Percentiles rank a stretch among this genome's conserved stretches.
Evolutionary conservation across 108 stramenopile genomes (phyloP).

Genomic region (Cyclotella distinguenda): DNA sequence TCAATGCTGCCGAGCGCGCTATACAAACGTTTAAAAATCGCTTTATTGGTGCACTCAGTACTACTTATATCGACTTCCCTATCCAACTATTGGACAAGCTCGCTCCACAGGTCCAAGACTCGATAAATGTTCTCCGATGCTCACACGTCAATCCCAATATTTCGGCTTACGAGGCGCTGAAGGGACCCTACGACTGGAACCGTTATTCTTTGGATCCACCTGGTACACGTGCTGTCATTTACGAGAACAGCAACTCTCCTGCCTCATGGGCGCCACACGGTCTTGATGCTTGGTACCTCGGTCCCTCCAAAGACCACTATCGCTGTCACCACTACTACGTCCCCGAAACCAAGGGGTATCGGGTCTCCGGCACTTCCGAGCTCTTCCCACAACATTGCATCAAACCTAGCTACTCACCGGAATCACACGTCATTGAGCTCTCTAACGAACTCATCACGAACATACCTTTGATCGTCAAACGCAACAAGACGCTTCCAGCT

Average conservation of each 20-base stretch:
- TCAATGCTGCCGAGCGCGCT: constrained; percentile 33
- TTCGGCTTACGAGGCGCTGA: constrained; percentile 17
- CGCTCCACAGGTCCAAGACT: constrained; percentile 26
- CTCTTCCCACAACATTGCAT: constrained; percentile 28
- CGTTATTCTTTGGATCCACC: background rate
- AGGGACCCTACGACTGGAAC: constrained; percentile 19
- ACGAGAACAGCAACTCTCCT: constrained; percentile 4
- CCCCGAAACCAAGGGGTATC: constrained; percentile 16
- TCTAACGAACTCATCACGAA: no score
- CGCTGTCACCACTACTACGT: constrained; percentile 39
- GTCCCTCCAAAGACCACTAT: constrained; percentile 52
- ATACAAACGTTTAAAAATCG: constrained; percentile 42
- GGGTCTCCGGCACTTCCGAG: constrained; percentile 34
- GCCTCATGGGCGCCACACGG: constrained; percentile 40
- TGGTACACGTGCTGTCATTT: constrained; percentile 26
- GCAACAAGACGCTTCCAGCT: no score
- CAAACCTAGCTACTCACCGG: background rate
- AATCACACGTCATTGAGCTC: no score
- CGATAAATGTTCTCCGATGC: constrained; percentile 37
- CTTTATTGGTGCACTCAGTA: constrained; percentile 16
- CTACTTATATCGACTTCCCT: constrained; percentile 25
- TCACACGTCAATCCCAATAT: constrained; percentile 29
- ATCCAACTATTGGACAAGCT: constrained; percentile 27
- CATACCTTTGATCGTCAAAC: no score
- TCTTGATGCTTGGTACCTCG: constrained; percentile 47